Base-by-base conservation (phyloP, 2,329 filamentous ascomycete species). In the Lasiodiplodia hormozganensis region DNA sequence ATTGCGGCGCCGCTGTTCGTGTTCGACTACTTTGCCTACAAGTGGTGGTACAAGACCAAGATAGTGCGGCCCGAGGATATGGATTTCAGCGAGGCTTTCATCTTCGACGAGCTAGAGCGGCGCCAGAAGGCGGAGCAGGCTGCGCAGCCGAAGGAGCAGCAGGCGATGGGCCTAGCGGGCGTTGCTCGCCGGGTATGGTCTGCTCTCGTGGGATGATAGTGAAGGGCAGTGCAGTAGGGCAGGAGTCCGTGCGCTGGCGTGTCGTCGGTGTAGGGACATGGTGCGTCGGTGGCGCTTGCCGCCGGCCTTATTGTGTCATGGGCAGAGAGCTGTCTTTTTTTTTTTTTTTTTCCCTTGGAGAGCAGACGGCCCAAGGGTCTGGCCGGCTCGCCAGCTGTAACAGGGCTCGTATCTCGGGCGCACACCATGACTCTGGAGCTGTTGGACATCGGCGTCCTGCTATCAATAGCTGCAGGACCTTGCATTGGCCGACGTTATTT, bases 1-100 rank as follows among this genome's bases (percentile, higher is more conserved):
- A 75, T 85, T 18, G 83, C 80, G 0, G 78, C 58, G 3, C 67
- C 67, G 23, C 57, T 68, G n/a, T 64, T 68, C 40, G 57, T 68
- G 23, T 11, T 65, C 36, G 57, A 64, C 58, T 68, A 68, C 66
- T 68, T 68, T 62, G 56, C 36, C 34, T 68, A 68, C 66, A 68
- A 68, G 57, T 68, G 66, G 66, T 54, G 56, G 66, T 62, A 68
- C 49, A 54, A 54, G 57, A 68, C 66, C n/a, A 62, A 62, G 57
- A 56, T 68, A 16, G 56, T 68, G 40, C 47, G 56, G 16, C 51
- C 56, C 56, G 57, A 62, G 34, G 66, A 68, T 25, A 68, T 68
- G 66, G 66, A 68, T 34, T 68, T 68, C 49, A 68, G 56, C 16
- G 66, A 68, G 47, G 66, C 66, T 5, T 62, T 62, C 47, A 25